These are phyloP conservation scores for Pyrenula massariospora DNA, from an alignment of 495 filamentous ascomycete species.

Conservation along the genomic window DNA sequence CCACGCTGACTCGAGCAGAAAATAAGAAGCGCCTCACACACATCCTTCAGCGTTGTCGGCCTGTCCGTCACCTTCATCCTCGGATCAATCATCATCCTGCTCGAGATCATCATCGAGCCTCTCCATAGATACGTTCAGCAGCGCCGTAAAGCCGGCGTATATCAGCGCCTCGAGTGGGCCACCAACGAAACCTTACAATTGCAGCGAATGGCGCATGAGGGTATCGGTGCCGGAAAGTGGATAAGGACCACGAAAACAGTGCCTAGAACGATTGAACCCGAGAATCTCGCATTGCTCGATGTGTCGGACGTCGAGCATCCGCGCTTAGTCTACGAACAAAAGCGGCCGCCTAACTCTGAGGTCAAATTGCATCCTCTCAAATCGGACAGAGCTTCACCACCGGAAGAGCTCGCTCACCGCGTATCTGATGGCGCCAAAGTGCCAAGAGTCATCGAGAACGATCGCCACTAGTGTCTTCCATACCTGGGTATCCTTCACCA, in stretches of 20 bases:
- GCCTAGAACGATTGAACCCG: neutral
- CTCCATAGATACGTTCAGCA: neutral
- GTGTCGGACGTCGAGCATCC: neutral
- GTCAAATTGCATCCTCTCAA: neutral
- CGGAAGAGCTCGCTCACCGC: too few species aligned
- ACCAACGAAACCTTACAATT: neutral
- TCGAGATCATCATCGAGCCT: neutral
- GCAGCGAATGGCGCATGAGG: neutral
- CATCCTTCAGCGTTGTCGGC: neutral
- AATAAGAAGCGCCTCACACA: neutral
- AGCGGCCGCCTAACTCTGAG: neutral
- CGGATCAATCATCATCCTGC: neutral
- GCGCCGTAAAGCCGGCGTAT: neutral
- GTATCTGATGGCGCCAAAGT: too few species aligned
- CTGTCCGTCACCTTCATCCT: neutral
- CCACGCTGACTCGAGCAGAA: neutral
- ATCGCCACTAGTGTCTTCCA: too few species aligned
- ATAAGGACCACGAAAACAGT: neutral
- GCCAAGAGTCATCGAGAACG: too few species aligned
- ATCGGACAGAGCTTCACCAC: too few species aligned
- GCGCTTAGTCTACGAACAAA: neutral
- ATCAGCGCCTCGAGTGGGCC: neutral
- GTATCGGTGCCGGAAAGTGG: neutral
- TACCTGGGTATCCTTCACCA: too few species aligned
- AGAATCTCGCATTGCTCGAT: neutral